phyloP scores from a whole-genome alignment of 768 basidiomycete genomes.

The Galerina marginata region DNA sequence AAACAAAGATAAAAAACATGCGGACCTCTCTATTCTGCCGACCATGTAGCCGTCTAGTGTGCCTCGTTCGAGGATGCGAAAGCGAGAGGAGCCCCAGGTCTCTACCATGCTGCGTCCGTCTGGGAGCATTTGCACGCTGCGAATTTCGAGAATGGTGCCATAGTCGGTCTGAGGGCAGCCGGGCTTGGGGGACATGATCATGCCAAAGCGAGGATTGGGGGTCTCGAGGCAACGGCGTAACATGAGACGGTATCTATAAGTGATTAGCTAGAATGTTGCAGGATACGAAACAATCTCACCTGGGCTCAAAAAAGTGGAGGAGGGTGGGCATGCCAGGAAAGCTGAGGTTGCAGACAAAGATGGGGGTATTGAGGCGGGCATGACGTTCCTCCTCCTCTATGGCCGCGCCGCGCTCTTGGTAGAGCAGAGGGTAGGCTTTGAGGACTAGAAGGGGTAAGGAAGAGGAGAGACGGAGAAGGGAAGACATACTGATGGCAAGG shows the following conservation, averaged over 20 bases:
- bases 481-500: conserved; percentile 65
- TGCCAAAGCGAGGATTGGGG: conserved; percentile 83
- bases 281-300: conserved; percentile 37
- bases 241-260: conserved; percentile 85
- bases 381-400: conserved; percentile 80
- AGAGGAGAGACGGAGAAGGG: conserved; percentile 4
- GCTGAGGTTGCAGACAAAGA: conserved; percentile 88
- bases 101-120: conserved; percentile 90
- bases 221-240: conserved; percentile 91
- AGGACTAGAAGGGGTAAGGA: conserved; percentile 52
- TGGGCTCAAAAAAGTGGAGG: conserved; percentile 93
- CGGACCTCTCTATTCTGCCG: conserved; percentile 71
- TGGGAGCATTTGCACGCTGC: conserved; percentile 81
- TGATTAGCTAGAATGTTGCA: neutral
- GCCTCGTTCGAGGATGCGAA: conserved; percentile 85
- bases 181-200: conserved; percentile 76
- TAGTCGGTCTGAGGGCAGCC: conserved; percentile 59
- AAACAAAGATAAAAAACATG: conserved; percentile 13
- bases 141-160: conserved; percentile 94
- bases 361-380: conserved; percentile 82
- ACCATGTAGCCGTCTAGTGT: conserved; percentile 90
- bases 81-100: conserved; percentile 69
- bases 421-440: conserved; percentile 67
- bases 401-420: conserved; percentile 64
- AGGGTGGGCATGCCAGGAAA: conserved; percentile 92